A percentile compares a stretch with the other conserved stretches of the same genome.
Conservation (phyloP, 2,329 filamentous ascomycete genomes). For the Talaromyces sp. region DNA sequence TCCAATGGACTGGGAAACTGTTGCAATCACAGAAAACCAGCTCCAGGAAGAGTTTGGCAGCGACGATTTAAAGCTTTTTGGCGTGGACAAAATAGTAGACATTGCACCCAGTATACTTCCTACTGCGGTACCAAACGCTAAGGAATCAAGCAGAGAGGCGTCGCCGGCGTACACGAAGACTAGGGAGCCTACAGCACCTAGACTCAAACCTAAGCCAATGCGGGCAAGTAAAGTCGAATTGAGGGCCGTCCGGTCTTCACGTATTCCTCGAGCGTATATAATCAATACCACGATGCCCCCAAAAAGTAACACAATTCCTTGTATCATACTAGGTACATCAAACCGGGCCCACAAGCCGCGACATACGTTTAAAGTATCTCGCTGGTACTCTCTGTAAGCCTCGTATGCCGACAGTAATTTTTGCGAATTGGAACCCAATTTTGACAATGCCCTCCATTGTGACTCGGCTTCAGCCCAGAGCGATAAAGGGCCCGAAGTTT, state of each 20-base stretch:
- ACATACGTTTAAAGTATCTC: slow-evolving; percentile 71
- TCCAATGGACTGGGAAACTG: slow-evolving; percentile 80
- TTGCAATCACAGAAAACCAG: slow-evolving; percentile 77
- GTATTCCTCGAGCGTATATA: slow-evolving; percentile 62
- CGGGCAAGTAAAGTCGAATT: slow-evolving; percentile 43
- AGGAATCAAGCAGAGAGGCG: slow-evolving; percentile 25
- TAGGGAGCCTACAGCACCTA: slow-evolving; percentile 34
- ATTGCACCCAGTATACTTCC: slow-evolving; percentile 42
- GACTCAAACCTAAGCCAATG: slow-evolving; percentile 45
- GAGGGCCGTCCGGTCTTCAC: slow-evolving; percentile 49
- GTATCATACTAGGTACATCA: slow-evolving; percentile 77
- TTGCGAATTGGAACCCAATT: slow-evolving; percentile 29
- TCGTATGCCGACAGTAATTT: slow-evolving; percentile 43
- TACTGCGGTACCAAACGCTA: slow-evolving; percentile 37
- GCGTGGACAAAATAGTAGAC: slow-evolving; percentile 34
- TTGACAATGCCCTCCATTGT: slow-evolving; percentile 44
- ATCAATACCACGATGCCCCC: slow-evolving; percentile 64
- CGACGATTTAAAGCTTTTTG: slow-evolving; percentile 43
- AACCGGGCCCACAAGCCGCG: slow-evolving; percentile 88
- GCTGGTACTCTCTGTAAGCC: slow-evolving; percentile 69
- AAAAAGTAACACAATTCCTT: slow-evolving; percentile 68
- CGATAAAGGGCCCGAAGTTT: slow-evolving; percentile 50
- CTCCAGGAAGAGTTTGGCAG: slow-evolving; percentile 78
- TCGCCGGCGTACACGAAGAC: slow-evolving; percentile 21
- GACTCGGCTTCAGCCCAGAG: slow-evolving; percentile 59